A percentile compares a stretch with the other conserved stretches of the same genome.
These are phyloP conservation scores for Lyophyllum shimeji DNA, from an alignment of 768 basidiomycete genomes.

Conservation along the genomic window DNA sequence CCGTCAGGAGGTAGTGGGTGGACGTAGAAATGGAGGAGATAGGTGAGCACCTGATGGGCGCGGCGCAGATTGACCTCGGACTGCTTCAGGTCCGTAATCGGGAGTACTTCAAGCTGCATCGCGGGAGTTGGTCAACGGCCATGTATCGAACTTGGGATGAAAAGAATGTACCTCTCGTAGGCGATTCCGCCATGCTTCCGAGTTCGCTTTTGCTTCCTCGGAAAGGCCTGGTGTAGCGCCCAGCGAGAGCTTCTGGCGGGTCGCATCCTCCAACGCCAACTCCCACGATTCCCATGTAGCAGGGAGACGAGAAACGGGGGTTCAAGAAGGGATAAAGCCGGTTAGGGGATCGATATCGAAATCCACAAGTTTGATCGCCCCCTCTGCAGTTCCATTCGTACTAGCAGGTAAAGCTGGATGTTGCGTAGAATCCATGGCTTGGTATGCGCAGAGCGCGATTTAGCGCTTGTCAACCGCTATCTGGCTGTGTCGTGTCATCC, in stretches of 20 bases:
- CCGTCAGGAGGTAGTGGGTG: slow-evolving; percentile 56
- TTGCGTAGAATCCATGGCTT: not conserved
- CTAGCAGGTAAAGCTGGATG: not conserved
- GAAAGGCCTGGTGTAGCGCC: slow-evolving; percentile 53
- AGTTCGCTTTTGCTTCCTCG: slow-evolving; percentile 37
- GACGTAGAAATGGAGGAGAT: slow-evolving; percentile 78
- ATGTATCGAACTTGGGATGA: not conserved
- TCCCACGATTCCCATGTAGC: slow-evolving; percentile 75
- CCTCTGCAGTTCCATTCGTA: not conserved
- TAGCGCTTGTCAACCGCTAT: not conserved
- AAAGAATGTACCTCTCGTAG: slow-evolving; percentile 45
- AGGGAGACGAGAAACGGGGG: slow-evolving; percentile 66
- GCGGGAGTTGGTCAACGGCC: no score
- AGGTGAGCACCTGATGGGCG: slow-evolving; percentile 75
- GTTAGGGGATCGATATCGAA: slow-evolving; percentile 91
- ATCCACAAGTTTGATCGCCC: slow-evolving; percentile 31
- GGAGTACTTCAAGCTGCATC: slow-evolving; percentile 52
- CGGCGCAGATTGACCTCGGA: slow-evolving; percentile 67
- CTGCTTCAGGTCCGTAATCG: slow-evolving; percentile 39
- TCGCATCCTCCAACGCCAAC: slow-evolving; percentile 48
- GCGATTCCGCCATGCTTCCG: slow-evolving; percentile 51
- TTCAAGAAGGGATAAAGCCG: slow-evolving; percentile 86
- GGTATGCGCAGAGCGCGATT: not conserved
- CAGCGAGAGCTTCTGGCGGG: slow-evolving; percentile 47
- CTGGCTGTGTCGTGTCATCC: not conserved